Conservation (phyloP, 1,284 basidiomycete genomes). For the Rugosomyces carneus region DNA sequence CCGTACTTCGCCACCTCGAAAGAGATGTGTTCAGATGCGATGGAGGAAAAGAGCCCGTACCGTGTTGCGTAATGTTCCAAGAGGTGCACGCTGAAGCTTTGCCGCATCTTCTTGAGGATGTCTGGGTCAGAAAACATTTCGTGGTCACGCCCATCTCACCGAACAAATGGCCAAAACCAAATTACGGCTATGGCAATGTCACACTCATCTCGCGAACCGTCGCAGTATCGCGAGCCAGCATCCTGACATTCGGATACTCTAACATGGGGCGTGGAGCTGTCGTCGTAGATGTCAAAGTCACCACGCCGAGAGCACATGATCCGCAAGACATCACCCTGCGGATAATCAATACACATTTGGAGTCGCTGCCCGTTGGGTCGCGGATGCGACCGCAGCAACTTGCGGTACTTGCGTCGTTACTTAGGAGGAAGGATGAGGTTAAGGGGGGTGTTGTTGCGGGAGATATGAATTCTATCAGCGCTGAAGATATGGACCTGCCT, state of each 20-base stretch:
- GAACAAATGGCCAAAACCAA: constrained; percentile 46
- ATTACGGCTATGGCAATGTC: constrained; percentile 56
- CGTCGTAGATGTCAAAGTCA: constrained; percentile 48
- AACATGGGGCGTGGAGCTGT: constrained; percentile 47
- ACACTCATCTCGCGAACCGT: constrained; percentile 56
- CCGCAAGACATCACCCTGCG: constrained; percentile 40
- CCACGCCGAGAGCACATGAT: constrained; percentile 29
- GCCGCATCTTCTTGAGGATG: constrained; percentile 39
- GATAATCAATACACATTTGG: constrained; percentile 65
- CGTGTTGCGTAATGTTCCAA: constrained; percentile 60
- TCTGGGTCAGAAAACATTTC: constrained; percentile 59
- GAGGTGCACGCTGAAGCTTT: constrained; percentile 48
- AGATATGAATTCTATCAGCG: constrained; percentile 20
- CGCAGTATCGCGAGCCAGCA: constrained; percentile 35
- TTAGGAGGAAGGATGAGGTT: too few relatives aligned
- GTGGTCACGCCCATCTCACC: constrained; percentile 45
- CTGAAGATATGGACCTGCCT: neutral
- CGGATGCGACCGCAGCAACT: constrained; percentile 46
- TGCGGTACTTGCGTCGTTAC: constrained; percentile 33
- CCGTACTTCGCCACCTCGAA: constrained; percentile 49
- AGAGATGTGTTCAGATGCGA: constrained; percentile 40
- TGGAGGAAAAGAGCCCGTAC: constrained; percentile 37
- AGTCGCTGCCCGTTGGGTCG: constrained; percentile 46
- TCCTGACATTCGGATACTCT: constrained; percentile 47
- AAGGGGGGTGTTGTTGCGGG: constrained; percentile 21